phyloP scores from a whole-genome alignment of 1,284 basidiomycete species.

The Moniliophthora roreri region DNA sequence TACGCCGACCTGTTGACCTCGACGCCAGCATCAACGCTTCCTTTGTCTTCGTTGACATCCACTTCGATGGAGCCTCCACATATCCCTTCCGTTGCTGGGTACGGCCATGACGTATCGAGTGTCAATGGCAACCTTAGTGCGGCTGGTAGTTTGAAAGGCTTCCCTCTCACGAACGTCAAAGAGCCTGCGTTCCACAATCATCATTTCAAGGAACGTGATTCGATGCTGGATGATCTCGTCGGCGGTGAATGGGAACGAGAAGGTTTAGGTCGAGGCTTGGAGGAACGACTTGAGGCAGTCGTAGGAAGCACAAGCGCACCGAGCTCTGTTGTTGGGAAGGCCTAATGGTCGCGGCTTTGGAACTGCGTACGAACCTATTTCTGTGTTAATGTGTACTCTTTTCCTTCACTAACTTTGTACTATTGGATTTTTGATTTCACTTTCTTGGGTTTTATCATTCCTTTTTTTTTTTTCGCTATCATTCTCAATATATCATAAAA shows the following conservation, averaged over 20 bases:
- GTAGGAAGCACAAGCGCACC: not conserved
- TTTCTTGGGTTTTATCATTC: no score
- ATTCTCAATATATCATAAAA: no score
- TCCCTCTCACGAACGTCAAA: not conserved
- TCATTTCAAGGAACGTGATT: not conserved
- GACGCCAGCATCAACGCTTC: conserved; percentile 68
- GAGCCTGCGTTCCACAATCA: not conserved
- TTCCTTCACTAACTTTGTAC: no score
- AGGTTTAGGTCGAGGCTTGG: not conserved
- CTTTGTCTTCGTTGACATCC: conserved; percentile 71
- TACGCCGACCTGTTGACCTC: conserved; percentile 82
- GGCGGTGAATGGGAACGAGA: conserved; percentile 4
- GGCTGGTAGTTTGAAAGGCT: no score
- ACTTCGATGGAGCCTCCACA: conserved; percentile 66
- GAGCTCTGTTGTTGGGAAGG: no score
- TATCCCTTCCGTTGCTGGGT: conserved; percentile 47
- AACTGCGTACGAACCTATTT: no score
- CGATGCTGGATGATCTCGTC: not conserved
- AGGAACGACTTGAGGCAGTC: not conserved
- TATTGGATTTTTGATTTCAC: no score
- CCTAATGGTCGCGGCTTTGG: no score
- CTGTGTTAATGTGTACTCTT: no score
- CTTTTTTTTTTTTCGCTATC: no score
- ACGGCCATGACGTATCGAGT: not conserved
- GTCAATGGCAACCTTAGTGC: no score